These are phyloP conservation scores for Calonectria pauciramosa DNA, from an alignment of 2,329 filamentous ascomycete genomes.

Conservation along the genomic window DNA sequence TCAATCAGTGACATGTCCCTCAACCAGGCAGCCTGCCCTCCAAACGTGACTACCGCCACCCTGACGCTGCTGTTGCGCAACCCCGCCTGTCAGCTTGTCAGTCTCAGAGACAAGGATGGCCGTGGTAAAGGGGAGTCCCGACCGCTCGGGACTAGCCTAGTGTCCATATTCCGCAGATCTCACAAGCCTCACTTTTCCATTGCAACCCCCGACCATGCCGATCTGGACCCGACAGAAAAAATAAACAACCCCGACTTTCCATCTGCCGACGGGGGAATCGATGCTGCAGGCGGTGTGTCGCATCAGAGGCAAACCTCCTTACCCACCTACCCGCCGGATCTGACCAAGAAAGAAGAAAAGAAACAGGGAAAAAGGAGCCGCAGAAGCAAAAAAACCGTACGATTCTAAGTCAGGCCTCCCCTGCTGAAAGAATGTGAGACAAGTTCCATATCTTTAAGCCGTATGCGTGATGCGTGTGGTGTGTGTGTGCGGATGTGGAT, in stretches of 20 bases:
- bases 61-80: neutral
- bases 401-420: conserved; percentile 22
- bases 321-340: conserved; percentile 2
- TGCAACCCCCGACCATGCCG: neutral
- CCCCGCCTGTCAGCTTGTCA: conserved; percentile 9
- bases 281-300: conserved; percentile 8
- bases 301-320: conserved; percentile 1
- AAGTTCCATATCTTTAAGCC: conserved; percentile 5
- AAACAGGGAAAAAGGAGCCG: conserved; percentile 5
- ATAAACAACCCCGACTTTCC: neutral
- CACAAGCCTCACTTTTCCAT: conserved; percentile 10
- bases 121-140: conserved; percentile 13
- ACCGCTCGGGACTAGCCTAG: conserved; percentile 20
- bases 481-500: neutral
- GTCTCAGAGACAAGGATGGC: neutral
- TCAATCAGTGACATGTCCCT: neutral
- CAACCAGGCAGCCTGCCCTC: neutral
- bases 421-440: neutral
- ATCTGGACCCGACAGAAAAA: neutral
- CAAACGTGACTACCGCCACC: conserved; percentile 3
- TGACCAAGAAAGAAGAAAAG: conserved; percentile 5
- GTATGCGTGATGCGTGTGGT: neutral
- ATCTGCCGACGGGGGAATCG: conserved; percentile 16
- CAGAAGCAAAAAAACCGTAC: conserved; percentile 9
- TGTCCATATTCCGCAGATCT: conserved; percentile 12